Percentiles rank a stretch among this genome's conserved stretches.
Conservation (phyloP, 2,329 filamentous ascomycete species). For the Fusarium falciforme region DNA sequence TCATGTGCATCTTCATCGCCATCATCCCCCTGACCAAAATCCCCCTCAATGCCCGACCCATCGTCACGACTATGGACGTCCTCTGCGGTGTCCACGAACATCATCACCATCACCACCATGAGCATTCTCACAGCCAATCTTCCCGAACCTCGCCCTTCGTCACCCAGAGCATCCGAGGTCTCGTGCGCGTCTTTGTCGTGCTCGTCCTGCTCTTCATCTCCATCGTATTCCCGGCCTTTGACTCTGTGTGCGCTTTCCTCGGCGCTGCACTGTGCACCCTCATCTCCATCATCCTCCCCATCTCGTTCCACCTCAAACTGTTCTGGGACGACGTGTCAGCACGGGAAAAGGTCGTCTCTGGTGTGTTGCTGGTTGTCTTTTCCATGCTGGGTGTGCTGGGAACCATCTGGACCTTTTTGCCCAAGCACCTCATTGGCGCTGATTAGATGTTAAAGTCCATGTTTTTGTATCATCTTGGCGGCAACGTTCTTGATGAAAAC, state of each 20-base stretch:
- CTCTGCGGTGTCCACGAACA: slow-evolving; percentile 76
- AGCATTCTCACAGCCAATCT: slow-evolving; percentile 39
- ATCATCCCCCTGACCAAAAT: slow-evolving; percentile 97
- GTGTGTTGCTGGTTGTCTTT: slow-evolving; percentile 76
- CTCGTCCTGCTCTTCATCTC: slow-evolving; percentile 81
- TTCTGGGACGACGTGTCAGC: slow-evolving; percentile 78
- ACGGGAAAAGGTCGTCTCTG: slow-evolving; percentile 74
- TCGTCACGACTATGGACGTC: slow-evolving; percentile 86
- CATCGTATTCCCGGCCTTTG: slow-evolving; percentile 78
- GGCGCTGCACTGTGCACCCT: slow-evolving; percentile 92
- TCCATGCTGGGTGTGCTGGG: slow-evolving; percentile 77
- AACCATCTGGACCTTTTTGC: slow-evolving; percentile 89
- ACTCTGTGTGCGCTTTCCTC: slow-evolving; percentile 91
- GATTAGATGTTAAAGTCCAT: slow-evolving; percentile 40
- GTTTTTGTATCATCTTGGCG: background rate
- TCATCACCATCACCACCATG: slow-evolving; percentile 53
- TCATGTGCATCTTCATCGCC: slow-evolving; percentile 87
- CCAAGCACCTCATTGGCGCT: slow-evolving; percentile 77
- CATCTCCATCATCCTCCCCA: slow-evolving; percentile 90
- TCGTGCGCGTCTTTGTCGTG: slow-evolving; percentile 75
- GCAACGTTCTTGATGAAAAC: background rate
- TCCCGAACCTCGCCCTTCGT: slow-evolving; percentile 55
- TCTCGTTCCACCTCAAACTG: slow-evolving; percentile 90
- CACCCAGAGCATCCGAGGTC: slow-evolving; percentile 60
- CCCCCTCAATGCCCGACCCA: slow-evolving; percentile 89